Evolutionary conservation across 2,329 filamentous ascomycete genomes (phyloP).

Genomic region (Microsporum ferrugineum): DNA sequence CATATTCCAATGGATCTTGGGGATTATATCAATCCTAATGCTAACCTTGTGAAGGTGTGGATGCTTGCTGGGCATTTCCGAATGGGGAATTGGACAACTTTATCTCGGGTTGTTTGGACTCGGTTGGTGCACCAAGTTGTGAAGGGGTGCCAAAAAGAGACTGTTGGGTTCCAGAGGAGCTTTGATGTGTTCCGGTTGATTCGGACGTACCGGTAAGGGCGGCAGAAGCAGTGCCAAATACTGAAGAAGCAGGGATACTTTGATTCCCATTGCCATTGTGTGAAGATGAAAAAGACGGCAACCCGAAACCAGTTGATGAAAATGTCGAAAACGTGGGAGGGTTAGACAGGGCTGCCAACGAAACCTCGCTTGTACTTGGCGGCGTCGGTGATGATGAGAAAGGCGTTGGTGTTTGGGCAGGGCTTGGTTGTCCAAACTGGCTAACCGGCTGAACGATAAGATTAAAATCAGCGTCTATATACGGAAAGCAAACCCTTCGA

Average conservation of each 20-base stretch:
- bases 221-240: not conserved
- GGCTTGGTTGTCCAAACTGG: constrained; percentile 8
- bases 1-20: not conserved
- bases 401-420: not conserved
- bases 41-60: not conserved
- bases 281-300: not conserved
- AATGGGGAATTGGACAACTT: not conserved
- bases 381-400: not conserved
- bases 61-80: not conserved
- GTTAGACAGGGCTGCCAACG: not conserved
- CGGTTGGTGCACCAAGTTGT: not conserved
- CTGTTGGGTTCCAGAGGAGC: too few species aligned
- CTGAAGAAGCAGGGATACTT: not conserved
- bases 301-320: not conserved
- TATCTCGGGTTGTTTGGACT: not conserved
- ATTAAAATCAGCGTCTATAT: not conserved
- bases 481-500: not conserved
- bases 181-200: not conserved
- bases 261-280: not conserved
- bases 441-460: not conserved
- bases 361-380: not conserved
- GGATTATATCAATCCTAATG: not conserved
- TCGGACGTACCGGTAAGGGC: not conserved
- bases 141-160: not conserved
- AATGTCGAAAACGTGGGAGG: not conserved